Evolutionary conservation across 768 basidiomycete species (phyloP).

Genomic region (Hysterangium stoloniferum): DNA sequence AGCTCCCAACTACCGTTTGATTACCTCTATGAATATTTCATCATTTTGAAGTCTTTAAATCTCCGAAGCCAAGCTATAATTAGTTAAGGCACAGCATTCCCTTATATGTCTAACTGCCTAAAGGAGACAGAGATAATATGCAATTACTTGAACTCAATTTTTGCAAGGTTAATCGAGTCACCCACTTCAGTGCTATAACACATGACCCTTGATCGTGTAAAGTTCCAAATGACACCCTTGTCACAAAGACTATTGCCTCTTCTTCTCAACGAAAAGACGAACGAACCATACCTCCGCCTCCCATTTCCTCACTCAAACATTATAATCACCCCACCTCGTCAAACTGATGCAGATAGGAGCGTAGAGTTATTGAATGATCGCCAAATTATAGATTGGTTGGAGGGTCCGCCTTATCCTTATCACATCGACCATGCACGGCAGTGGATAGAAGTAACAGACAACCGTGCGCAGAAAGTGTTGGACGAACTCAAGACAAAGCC

Average conservation of each 20-base stretch:
- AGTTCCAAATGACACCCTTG: too few species aligned
- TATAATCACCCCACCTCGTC: conserved; percentile 52
- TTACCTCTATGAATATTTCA: too few species aligned
- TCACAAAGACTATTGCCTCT: conserved; percentile 18
- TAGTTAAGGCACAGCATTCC: too few species aligned
- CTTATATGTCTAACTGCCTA: too few species aligned
- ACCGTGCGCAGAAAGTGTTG: conserved; percentile 25
- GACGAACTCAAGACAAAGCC: conserved; percentile 19
- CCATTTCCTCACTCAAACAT: conserved; percentile 42
- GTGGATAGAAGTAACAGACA: conserved; percentile 27
- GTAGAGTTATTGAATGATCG: conserved; percentile 42
- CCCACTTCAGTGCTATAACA: too few species aligned
- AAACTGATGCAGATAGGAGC: conserved; percentile 29
- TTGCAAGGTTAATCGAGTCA: too few species aligned
- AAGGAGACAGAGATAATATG: too few species aligned
- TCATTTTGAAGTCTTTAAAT: too few species aligned
- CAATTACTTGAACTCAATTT: too few species aligned
- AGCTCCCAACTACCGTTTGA: too few species aligned
- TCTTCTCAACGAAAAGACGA: conserved; percentile 32
- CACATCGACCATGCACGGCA: conserved; percentile 29
- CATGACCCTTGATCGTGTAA: too few species aligned
- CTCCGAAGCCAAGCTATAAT: too few species aligned
- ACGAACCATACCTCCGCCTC: conserved; percentile 51
- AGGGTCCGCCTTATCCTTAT: conserved; percentile 50
- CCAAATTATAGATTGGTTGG: conserved; percentile 36